These are phyloP conservation scores for Eimeria praecox DNA, from an alignment of 169 alveolate species.

Conservation along the genomic window DNA sequence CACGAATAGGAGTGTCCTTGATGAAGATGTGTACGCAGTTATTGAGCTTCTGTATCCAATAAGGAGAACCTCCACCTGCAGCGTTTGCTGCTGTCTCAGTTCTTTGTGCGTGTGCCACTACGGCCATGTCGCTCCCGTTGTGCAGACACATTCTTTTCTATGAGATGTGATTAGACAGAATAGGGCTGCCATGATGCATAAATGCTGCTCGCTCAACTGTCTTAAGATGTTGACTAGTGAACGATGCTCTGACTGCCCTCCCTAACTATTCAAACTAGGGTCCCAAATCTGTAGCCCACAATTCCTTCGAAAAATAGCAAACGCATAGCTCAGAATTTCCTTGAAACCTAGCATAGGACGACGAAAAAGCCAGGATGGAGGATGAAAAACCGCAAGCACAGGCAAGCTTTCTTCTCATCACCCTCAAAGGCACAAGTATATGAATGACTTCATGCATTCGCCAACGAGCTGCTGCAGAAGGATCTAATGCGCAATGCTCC, in stretches of 20 bases:
- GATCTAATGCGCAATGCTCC: neutral
- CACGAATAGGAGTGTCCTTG: neutral
- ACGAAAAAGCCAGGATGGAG: neutral
- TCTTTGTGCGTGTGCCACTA: neutral
- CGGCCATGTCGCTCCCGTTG: neutral
- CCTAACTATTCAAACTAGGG: too few species aligned
- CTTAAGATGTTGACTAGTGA: neutral
- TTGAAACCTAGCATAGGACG: neutral
- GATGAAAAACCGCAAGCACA: neutral
- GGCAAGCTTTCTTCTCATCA: neutral
- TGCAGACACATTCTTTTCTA: neutral
- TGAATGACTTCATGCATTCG: neutral
- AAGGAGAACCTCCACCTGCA: neutral
- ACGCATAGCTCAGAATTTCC: neutral
- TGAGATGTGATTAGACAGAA: neutral
- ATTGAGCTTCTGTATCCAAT: neutral
- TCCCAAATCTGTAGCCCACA: too few species aligned
- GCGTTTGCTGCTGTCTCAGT: neutral
- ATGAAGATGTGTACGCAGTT: neutral
- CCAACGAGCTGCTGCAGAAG: constrained; percentile 9
- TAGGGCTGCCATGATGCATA: neutral
- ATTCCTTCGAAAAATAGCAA: neutral
- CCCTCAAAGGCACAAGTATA: neutral
- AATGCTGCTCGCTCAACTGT: neutral
- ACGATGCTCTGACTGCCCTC: neutral